Evolutionary conservation across 2,329 filamentous ascomycete species (phyloP), one percentile per base, ranked within the genome.

Genomic region (Aspergillus sp.): DNA sequence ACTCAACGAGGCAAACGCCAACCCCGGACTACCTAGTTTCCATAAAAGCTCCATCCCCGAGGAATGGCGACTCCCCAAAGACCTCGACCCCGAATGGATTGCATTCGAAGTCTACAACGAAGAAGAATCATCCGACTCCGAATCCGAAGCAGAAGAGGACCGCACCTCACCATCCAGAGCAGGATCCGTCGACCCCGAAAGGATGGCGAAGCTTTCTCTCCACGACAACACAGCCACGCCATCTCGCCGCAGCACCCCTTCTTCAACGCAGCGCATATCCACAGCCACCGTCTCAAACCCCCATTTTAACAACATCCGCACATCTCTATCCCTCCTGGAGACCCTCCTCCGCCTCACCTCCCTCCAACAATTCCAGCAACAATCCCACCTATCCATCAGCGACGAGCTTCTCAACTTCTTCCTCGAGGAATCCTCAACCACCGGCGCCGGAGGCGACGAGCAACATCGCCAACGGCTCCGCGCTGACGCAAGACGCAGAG

Each of bases 401-500:
- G 93, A 97, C 72, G 91, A 96, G 68, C 86, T 96, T 2, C 81
- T 96, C 42, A 92, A 89, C 55, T 96, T 96, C 78, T 97, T 96
- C 78, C 81, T 97, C 8, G 84, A 86, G 63, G 88, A 90, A 68
- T 85, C 83, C 10, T 85, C 85, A 32, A 87, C 86, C 2, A 89
- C 87, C 1, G 88, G 88, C 27, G 85, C 86, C 1, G 87, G 87
- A 3, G 81, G 82, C 4, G 85, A 90, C 65, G 80, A 84, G 5
- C 81, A 87, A 32, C 79, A 86, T 57, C 84, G 88, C 6, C 84
- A 85, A 56, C 81, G 82, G 0, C 80, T 87, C 1, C 81, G 88
- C 13, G 77, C 82, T 3, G 86, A 89, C 63, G 88, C 88, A 3
- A 74, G 85, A 21, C 77, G 81, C 52, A 79, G 85, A 51, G 86